phyloP scores from a whole-genome alignment of 257 asterid species.

The Rubia yunnanensis region DNA sequence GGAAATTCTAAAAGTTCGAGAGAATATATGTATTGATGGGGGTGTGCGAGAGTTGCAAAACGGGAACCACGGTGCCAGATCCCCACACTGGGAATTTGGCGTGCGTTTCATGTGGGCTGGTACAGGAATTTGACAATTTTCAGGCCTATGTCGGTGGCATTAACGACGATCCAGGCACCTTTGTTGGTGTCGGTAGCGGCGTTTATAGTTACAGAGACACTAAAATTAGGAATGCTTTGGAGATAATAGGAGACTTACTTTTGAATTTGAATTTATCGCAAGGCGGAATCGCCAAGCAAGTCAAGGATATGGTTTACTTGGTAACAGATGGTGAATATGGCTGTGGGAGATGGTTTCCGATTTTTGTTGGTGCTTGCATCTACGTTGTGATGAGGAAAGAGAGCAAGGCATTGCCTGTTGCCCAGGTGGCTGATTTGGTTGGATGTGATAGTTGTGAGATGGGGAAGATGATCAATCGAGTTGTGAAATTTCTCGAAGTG shows the following conservation, averaged over 20 bases:
- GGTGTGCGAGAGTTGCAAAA: constrained; percentile 43
- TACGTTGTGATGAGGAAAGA: constrained; percentile 63
- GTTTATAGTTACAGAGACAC: constrained; percentile 35
- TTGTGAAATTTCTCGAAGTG: constrained; percentile 44
- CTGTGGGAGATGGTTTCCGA: constrained; percentile 57
- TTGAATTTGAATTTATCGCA: constrained; percentile 35
- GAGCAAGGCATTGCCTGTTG: constrained; percentile 37
- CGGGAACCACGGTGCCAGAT: constrained; percentile 25
- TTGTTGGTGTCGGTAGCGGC: constrained; percentile 39
- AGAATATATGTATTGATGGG: background rate
- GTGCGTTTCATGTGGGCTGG: constrained; percentile 55
- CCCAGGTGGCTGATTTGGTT: constrained; percentile 36
- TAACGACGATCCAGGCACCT: constrained; percentile 43
- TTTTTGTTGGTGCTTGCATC: constrained; percentile 64
- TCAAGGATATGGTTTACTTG: constrained; percentile 32
- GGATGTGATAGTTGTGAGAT: constrained; percentile 51
- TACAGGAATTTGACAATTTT: constrained; percentile 47
- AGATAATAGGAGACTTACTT: constrained; percentile 39
- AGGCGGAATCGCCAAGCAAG: constrained; percentile 28
- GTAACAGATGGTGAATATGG: constrained; percentile 71
- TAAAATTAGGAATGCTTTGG: constrained; percentile 45
- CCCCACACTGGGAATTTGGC: constrained; percentile 30
- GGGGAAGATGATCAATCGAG: constrained; percentile 65
- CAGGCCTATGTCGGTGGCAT: constrained; percentile 47
- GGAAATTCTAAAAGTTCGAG: background rate